Percentiles rank a stretch among this genome's conserved stretches.
These are phyloP conservation scores for Ciborinia camelliae DNA, from an alignment of 2,329 filamentous ascomycete species.

Conservation along the genomic window DNA sequence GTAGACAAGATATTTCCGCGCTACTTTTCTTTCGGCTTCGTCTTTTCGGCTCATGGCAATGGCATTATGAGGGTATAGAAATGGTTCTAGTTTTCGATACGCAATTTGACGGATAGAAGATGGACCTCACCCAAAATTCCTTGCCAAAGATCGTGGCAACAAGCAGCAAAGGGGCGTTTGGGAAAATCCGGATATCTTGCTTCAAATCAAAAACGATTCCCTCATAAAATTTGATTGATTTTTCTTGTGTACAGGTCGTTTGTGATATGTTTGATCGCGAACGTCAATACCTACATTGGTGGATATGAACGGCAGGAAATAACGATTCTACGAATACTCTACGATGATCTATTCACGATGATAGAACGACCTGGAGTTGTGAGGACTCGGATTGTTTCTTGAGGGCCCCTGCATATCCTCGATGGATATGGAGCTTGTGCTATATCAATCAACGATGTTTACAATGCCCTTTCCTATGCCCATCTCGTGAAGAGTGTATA, in stretches of 20 bases:
- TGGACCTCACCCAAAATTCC: slow-evolving; percentile 54
- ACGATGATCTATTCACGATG: slow-evolving; percentile 33
- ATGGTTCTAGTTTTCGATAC: slow-evolving; percentile 33
- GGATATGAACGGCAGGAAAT: slow-evolving; percentile 44
- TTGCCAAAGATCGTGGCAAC: slow-evolving; percentile 37
- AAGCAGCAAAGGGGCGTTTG: slow-evolving; percentile 61
- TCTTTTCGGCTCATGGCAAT: slow-evolving; percentile 32
- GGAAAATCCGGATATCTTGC: slow-evolving; percentile 76
- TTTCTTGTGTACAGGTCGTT: slow-evolving; percentile 32
- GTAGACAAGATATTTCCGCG: slow-evolving; percentile 60
- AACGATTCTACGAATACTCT: slow-evolving; percentile 54
- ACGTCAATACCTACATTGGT: slow-evolving; percentile 45
- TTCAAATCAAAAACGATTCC: slow-evolving; percentile 46
- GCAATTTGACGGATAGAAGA: slow-evolving; percentile 68
- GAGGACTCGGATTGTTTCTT: slow-evolving; percentile 63
- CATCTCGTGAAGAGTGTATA: slow-evolving; percentile 4
- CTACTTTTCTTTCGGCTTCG: slow-evolving; percentile 42
- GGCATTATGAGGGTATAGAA: slow-evolving; percentile 33
- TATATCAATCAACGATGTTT: slow-evolving; percentile 56
- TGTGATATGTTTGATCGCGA: slow-evolving; percentile 33
- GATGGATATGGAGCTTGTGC: slow-evolving; percentile 39
- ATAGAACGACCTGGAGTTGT: slow-evolving; percentile 41
- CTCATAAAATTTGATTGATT: slow-evolving; percentile 31
- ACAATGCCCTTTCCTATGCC: slow-evolving; percentile 6
- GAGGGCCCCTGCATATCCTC: slow-evolving; percentile 58